Evolutionary conservation across 2,329 filamentous ascomycete species (phyloP).

Genomic region (Microthyrium microscopicum): DNA sequence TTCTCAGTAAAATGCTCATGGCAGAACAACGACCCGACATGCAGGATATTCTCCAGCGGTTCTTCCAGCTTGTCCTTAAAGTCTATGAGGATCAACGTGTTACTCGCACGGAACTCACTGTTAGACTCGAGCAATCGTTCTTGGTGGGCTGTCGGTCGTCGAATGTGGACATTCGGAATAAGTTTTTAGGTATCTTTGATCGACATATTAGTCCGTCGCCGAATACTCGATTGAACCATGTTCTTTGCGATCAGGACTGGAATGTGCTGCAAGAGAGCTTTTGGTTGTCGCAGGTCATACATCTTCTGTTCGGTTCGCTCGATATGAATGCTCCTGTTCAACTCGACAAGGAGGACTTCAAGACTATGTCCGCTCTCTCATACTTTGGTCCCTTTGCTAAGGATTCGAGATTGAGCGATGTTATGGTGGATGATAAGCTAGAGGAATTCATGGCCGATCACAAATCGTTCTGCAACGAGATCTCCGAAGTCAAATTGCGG

Average conservation of each 20-base stretch:
- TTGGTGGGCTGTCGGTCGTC: slow-evolving; percentile 84
- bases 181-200: slow-evolving; percentile 94
- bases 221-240: slow-evolving; percentile 73
- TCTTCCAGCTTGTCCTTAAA: slow-evolving; percentile 86
- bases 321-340: slow-evolving; percentile 69
- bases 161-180: slow-evolving; percentile 91
- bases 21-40: slow-evolving; percentile 77
- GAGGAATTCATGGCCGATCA: slow-evolving; percentile 66
- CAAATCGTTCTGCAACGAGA: slow-evolving; percentile 63
- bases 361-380: slow-evolving; percentile 54
- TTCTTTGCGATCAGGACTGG: slow-evolving; percentile 89
- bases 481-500: slow-evolving; percentile 71
- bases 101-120: slow-evolving; percentile 83
- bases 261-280: slow-evolving; percentile 88
- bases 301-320: slow-evolving; percentile 78
- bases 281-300: slow-evolving; percentile 90
- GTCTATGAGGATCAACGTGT: slow-evolving; percentile 98
- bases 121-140: slow-evolving; percentile 95
- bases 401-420: slow-evolving; percentile 43
- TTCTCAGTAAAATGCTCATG: slow-evolving; percentile 96
- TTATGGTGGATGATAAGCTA: slow-evolving; percentile 68
- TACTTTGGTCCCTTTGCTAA: slow-evolving; percentile 58
- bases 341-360: slow-evolving; percentile 72
- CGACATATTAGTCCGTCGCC: slow-evolving; percentile 86
- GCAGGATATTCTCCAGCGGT: slow-evolving; percentile 66